Base-by-base conservation (phyloP, 148 eudicot genomes). In the Cornus controversa region DNA sequence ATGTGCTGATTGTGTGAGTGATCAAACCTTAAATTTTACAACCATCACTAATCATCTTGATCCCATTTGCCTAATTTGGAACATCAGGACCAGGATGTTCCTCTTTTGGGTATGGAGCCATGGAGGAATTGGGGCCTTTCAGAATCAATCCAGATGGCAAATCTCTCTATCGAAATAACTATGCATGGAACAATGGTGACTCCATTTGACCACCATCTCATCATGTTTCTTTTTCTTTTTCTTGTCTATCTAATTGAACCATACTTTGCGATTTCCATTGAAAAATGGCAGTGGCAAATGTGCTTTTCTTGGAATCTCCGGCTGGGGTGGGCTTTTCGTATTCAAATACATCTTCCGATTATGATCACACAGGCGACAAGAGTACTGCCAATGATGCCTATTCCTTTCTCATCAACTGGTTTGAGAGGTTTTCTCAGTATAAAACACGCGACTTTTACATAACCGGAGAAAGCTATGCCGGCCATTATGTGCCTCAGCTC, bases 1-100 rank as follows among this genome's bases (percentile, higher is more conserved):
- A 45, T 45, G 1, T 45, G 11, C 50, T 45, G 5, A 3, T 40
- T 45, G 50, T 31, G 34, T 31, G 34, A 31, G 34, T 31, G 34
- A 31, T 31, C 2, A 5, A 2, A 31, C 34, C 34, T 31, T 31
- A 31, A 31, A 31, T 31, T 31, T 31, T 3, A 5, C 34, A 31
- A 31, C 34, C 34, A 31, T 31, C 34, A 31, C 34, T 31, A 31
- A 31, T 31, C 50, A 45, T 45, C 50, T 0, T 45, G 50, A 45
- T 45, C 50, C 10, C 11, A 54, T 13, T 54, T 54, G 16, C 18
- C 20, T 15, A 54, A 13, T 54, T 54, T 54, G 16, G 8, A 9
- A 66, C 37, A 36, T n/a, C 85, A 87, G 89, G 89, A 14, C 89
- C 89, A 8, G 89, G 89, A 54, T 87, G 89, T 40, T 87, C 89